These are phyloP conservation scores for Meyerozyma sp. DNA, from an alignment of 1,139 yeast genomes.

Conservation along the genomic window DNA sequence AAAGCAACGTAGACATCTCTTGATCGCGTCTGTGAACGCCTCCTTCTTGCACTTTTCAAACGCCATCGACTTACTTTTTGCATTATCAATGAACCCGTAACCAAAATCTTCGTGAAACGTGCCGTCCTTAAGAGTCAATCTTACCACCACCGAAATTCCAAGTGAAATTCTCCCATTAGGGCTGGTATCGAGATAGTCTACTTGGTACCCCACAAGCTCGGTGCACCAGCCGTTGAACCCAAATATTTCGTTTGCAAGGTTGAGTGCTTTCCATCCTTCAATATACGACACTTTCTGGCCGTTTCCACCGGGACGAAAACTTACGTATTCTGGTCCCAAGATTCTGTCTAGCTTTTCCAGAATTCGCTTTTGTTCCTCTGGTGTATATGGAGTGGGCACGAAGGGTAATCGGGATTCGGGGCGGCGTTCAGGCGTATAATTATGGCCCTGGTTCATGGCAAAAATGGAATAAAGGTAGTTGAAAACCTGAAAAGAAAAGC, in stretches of 20 bases:
- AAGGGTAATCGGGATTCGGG: conserved; percentile 7
- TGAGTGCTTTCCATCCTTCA: conserved; percentile 79
- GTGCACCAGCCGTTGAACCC: conserved; percentile 82
- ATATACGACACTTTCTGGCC: conserved; percentile 63
- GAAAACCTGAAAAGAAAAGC: too few species aligned
- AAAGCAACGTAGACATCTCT: conserved; percentile 70
- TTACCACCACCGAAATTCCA: conserved; percentile 66
- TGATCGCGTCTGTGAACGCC: conserved; percentile 76
- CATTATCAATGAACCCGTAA: conserved; percentile 73
- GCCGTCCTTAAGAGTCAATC: conserved; percentile 70
- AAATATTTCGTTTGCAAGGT: conserved; percentile 73
- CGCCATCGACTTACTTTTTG: conserved; percentile 64
- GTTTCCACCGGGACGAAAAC: conserved; percentile 77
- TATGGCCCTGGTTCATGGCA: not conserved
- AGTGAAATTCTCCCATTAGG: conserved; percentile 51
- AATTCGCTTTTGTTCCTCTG: conserved; percentile 36
- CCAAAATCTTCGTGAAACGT: conserved; percentile 79
- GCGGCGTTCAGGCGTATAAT: not conserved
- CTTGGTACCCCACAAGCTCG: conserved; percentile 56
- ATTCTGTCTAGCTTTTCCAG: conserved; percentile 49
- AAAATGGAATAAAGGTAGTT: too few species aligned
- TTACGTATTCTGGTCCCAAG: conserved; percentile 87
- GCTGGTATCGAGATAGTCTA: conserved; percentile 67
- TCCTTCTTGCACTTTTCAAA: conserved; percentile 80
- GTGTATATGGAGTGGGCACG: conserved; percentile 27